These are phyloP conservation scores for Cryptococcus sp. DNA, from an alignment of 1,284 basidiomycete species.

Conservation along the genomic window DNA sequence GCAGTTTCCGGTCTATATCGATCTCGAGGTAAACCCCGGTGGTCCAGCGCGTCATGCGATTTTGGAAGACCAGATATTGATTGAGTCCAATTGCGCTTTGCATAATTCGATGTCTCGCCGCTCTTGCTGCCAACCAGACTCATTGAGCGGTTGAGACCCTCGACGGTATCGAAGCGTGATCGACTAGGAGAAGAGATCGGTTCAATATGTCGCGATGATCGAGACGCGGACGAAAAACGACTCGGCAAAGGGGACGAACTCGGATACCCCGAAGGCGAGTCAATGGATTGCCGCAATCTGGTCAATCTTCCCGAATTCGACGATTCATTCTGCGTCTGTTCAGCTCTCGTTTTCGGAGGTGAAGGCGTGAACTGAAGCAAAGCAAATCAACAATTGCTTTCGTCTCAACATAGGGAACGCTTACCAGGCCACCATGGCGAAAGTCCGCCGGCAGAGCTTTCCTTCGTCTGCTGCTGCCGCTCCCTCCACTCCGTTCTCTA, in stretches of 20 bases:
- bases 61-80: slow-evolving; percentile 31
- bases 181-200: slow-evolving; percentile 10
- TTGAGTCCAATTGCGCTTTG: slow-evolving; percentile 29
- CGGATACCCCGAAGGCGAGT: slow-evolving; percentile 12
- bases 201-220: slow-evolving; percentile 8
- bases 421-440: slow-evolving; percentile 33
- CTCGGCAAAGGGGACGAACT: slow-evolving; percentile 12
- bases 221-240: slow-evolving; percentile 12
- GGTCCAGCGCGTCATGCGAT: slow-evolving; percentile 7
- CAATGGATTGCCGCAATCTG: slow-evolving; percentile 13
- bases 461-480: slow-evolving; percentile 26
- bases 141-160: slow-evolving; percentile 16
- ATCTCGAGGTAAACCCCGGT: slow-evolving; percentile 15
- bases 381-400: background rate
- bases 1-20: slow-evolving; percentile 22
- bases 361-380: slow-evolving; percentile 39
- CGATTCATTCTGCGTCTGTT: slow-evolving; percentile 5
- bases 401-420: slow-evolving; percentile 9
- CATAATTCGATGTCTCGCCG: slow-evolving; percentile 13
- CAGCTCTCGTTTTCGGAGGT: slow-evolving; percentile 17
- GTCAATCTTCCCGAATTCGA: slow-evolving; percentile 19
- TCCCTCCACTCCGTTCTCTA: slow-evolving; percentile 26
- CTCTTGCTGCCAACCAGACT: slow-evolving; percentile 4
- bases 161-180: slow-evolving; percentile 1
- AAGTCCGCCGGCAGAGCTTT: slow-evolving; percentile 42